phyloP scores from a whole-genome alignment of 140 eudicot genomes.

The Erigeron philadelphicus region DNA sequence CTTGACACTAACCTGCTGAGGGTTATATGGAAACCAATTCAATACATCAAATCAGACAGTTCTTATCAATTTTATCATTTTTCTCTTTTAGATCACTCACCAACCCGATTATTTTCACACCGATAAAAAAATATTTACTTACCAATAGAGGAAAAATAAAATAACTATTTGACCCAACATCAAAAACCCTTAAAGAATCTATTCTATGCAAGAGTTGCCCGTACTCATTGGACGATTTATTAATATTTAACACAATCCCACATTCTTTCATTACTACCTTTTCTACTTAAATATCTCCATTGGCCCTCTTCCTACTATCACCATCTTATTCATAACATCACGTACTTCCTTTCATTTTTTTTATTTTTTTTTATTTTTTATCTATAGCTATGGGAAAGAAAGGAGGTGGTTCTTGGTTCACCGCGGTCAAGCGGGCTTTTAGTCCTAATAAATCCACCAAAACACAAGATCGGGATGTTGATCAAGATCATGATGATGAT shows the following conservation, averaged over 20 bases:
- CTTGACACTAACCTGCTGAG: no score
- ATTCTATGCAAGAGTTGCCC: no score
- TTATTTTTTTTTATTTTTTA: no score
- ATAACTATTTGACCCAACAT: no score
- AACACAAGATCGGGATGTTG: conserved; percentile 37
- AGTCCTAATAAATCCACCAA: conserved; percentile 30
- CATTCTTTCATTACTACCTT: conserved; percentile 2
- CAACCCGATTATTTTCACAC: no score
- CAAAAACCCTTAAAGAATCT: no score
- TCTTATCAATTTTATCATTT: no score
- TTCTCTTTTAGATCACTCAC: no score
- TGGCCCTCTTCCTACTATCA: conserved; percentile 8
- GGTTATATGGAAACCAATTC: no score
- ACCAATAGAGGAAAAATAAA: no score
- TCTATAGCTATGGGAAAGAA: conserved; percentile 48
- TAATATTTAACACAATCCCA: neutral
- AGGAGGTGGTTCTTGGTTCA: conserved; percentile 65
- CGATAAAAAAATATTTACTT: no score
- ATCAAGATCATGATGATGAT: conserved; percentile 52
- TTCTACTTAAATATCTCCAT: neutral
- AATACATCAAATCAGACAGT: no score
- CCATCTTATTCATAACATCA: neutral
- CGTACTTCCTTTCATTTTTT: neutral
- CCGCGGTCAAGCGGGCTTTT: conserved; percentile 71
- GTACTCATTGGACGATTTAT: conserved; percentile 23